Percentiles rank a stretch among this genome's conserved stretches.
Evolutionary conservation across 257 asterid genomes (phyloP).

Genomic region (Solanum appendiculatum): DNA sequence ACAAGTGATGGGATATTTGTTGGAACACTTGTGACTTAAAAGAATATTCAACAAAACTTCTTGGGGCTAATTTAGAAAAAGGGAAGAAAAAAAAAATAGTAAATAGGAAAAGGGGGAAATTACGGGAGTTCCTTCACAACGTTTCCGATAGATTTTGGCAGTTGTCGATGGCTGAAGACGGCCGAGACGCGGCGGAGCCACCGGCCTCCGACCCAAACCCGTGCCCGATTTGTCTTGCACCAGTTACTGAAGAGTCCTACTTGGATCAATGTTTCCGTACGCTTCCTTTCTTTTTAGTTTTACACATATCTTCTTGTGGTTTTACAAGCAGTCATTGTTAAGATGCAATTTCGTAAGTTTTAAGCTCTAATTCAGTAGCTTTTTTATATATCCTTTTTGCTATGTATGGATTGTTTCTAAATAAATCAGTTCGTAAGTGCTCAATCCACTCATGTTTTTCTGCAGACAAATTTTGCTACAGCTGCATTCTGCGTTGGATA

Average conservation of each 20-base stretch:
- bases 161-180: constrained; percentile 13
- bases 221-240: constrained; percentile 58
- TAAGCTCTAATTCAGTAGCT: not conserved
- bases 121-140: not conserved
- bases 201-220: constrained; percentile 34
- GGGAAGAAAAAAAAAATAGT: no score
- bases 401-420: not conserved
- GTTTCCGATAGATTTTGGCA: not conserved
- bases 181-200: constrained; percentile 6
- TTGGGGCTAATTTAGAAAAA: not conserved
- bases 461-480: constrained; percentile 77
- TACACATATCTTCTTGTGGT: not conserved
- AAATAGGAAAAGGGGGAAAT: not conserved
- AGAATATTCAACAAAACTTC: not conserved
- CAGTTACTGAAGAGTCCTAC: constrained; percentile 42
- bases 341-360: not conserved
- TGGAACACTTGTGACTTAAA: not conserved
- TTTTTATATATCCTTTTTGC: not conserved
- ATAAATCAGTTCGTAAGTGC: not conserved
- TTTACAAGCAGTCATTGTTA: not conserved
- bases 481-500: constrained; percentile 58
- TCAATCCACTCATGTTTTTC: not conserved
- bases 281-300: not conserved
- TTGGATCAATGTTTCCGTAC: constrained; percentile 70
- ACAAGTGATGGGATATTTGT: not conserved